Evolutionary conservation across 805 yeast species (phyloP), one percentile per base, ranked within the genome.

Genomic region (Candida multigemmis): DNA sequence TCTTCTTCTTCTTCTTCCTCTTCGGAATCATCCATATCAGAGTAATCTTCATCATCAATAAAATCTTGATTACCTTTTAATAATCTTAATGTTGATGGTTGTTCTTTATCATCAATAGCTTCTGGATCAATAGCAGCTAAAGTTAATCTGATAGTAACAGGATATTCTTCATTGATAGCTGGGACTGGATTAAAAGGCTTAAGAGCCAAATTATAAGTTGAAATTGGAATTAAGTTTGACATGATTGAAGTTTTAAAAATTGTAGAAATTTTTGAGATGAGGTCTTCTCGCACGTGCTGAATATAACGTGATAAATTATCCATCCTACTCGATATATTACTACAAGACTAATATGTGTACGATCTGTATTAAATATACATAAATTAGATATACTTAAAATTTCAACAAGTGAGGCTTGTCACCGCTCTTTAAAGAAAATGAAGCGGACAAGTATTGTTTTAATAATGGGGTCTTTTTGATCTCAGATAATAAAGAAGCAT

Each of bases 381-480:
- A 19, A 14, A 5, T 18, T 23, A 15, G 26, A 24, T 26, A 29
- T 37, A 38, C 50, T 80, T 86, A 89, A 70, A 91, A 89, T 75
- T 83, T 85, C 80, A 91, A 83, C 64, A 82, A 77, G 70, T 89
- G 97, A 58, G 97, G 98, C 68, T 72, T 85, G 77, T 89, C 98
- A 68, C 97, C 97, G 70, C 74, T 77, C 82, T 85, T 87, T 70
- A 91, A 79, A 50, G 96, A 81, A 87, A 89, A 89, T 47, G 94
- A 71, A 52, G 96, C 64, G 49, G 95, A 80, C 62, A 89, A 77
- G 82, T 89, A 89, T 72, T 87, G 94, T 70, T 85, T 84, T 67
- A 89, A 81, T 62, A 85, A 76, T 64, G 96, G 94, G 55, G 95
- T 86, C 76, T 86, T 83, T 80, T 87, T 86, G 74, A 91, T 82